Percentiles rank a stretch among this genome's conserved stretches.
These are phyloP conservation scores for Otatea glauca DNA, from an alignment of 176 grass and related monocot species.

Conservation along the genomic window DNA sequence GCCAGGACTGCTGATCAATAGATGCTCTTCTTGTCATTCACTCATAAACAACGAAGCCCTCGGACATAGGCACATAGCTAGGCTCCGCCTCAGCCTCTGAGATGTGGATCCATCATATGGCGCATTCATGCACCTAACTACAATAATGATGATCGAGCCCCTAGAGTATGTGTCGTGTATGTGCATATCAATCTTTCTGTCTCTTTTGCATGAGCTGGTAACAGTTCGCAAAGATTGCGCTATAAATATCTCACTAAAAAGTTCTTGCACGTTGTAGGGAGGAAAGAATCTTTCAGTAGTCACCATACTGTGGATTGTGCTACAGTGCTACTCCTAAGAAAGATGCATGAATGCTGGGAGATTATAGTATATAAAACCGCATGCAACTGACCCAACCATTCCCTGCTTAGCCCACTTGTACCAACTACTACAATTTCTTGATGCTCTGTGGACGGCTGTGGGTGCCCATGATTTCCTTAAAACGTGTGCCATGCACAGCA, in stretches of 20 bases:
- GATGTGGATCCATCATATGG: not conserved
- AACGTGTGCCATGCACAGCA: constrained; percentile 27
- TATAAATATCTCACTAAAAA: not conserved
- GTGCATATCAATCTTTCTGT: not conserved
- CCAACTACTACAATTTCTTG: not conserved
- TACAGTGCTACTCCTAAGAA: not conserved
- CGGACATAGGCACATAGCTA: not conserved
- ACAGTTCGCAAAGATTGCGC: not conserved
- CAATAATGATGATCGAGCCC: not conserved
- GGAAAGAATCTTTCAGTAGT: not conserved
- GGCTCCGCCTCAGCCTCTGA: not conserved
- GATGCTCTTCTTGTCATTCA: constrained; percentile 34
- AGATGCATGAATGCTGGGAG: not conserved
- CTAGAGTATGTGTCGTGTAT: not conserved
- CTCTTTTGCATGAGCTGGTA: not conserved
- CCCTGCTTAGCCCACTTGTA: not conserved
- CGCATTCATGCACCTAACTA: not conserved
- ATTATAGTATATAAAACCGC: too few species aligned
- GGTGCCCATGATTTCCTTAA: constrained; percentile 30
- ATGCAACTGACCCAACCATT: not conserved
- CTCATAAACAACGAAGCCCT: not conserved
- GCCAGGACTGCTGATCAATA: constrained; percentile 28
- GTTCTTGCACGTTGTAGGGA: not conserved
- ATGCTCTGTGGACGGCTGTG: not conserved
- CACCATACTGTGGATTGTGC: not conserved